Evolutionary conservation across 1,284 basidiomycete genomes (phyloP), one percentile per base, ranked within the genome.

Genomic region (Naganishia albida): DNA sequence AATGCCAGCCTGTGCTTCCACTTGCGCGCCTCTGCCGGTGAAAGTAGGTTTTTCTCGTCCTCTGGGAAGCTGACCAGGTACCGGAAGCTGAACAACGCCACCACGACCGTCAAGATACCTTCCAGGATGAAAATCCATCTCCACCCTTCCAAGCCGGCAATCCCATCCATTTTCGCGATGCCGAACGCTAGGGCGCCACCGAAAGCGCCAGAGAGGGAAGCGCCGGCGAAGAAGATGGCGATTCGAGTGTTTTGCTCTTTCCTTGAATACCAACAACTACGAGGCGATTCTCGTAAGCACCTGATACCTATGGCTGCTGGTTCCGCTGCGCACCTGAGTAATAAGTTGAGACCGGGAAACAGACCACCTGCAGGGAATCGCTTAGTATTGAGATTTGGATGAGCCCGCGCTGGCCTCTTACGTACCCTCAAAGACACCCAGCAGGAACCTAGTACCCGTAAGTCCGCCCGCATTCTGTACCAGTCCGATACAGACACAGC

Each of bases 11-110:
- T 38, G 30, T 54, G 52, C 30, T 54, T 54, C 52, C 52, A 54
- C 28, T 39, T 54, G 12, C 52, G 52, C 23, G 52, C 52, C 23
- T 54, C 52, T n/a, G 15, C 34, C 4, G 52, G 52, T n/a, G 52
- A 39, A 12, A 54, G 39, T 20, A 54, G 30, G 12, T 26, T 54
- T 18, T 38, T 30, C 18, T 54, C 52, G 7, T 54, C 52, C 12
- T 54, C 52, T 38, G 52, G 52, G 25, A 54, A 54, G 52, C 39
- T 54, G 52, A 54, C 52, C 7, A 54, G 52, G 52, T 38, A 54
- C 10, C 39, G 30, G 30, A 34, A 54, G 23, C 52, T 20, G 18
- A 54, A 16, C 12, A 54, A 18, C 13, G 52, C 52, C 13, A 54
- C 52, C 34, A 54, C 13, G 16, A 54, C 52, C 23, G 52, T 54